Evolutionary conservation across 805 yeast genomes (phyloP), one percentile per base, ranked within the genome.

Genomic region (Ogataea ramenticola): DNA sequence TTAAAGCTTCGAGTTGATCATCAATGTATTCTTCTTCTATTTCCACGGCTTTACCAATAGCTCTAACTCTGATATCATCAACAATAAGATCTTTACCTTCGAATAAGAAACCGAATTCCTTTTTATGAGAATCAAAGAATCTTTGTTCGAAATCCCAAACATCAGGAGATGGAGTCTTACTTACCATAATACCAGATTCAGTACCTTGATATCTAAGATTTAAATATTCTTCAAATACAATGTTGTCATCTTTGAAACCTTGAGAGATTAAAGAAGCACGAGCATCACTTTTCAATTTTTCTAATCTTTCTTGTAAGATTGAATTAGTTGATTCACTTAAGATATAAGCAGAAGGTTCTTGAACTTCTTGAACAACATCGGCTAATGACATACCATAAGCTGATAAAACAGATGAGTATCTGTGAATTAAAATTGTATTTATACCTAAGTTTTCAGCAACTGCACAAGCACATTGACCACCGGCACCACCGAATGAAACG

Each of bases 401-500:
- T 1, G 95, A 85, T 11, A 88, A 67, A 36, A 88, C 78, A 0
- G 95, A 86, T 2, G 96, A 86, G 60, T 85, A 85, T 58, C 82
- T 75, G 63, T 88, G 96, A 22, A 85, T 80, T 30, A 86, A 62
- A 8, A 88, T 84, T 26, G 78, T 75, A 12, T 68, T 60, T 40
- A 88, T 83, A 9, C 89, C 89, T 47, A 88, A 68, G 22, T 75
- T 71, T 45, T 76, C 71, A 1, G 95, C 95, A 31, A 88, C 80
- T 10, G 85, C 80, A 40, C 77, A 80, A 2, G 93, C 90, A 61
- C 86, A 90, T 63, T 88, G 96, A 9, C 96, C 96, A 43, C 96
- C 96, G 22, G 95, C 95, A 40, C 96, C 96, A 39, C 96, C 96
- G 64, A 88, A 88, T 2, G 91, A 75, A 1, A 89, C 95, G 46